Conservation (phyloP, 176 grass and related monocot species). For the Zoysia pacifica region DNA sequence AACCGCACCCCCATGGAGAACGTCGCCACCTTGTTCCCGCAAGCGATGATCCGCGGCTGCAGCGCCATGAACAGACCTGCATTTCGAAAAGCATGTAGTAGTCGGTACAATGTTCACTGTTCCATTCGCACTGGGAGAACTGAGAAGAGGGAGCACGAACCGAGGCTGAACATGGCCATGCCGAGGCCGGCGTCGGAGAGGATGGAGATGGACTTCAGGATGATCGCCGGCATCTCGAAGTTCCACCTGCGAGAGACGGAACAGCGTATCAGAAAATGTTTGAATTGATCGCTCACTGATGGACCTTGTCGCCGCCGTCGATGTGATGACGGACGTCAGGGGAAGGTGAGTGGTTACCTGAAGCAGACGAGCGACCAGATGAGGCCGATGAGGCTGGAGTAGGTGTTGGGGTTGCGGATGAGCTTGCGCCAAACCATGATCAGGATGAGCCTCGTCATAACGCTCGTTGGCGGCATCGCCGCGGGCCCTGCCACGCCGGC, state of each 20-base stretch:
- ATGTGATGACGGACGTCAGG: background rate
- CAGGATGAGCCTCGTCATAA: slow-evolving; percentile 93
- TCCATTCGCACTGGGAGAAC: background rate
- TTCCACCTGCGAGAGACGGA: slow-evolving; percentile 57
- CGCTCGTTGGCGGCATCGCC: slow-evolving; percentile 90
- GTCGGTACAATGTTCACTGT: slow-evolving; percentile 17
- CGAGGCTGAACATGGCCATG: slow-evolving; percentile 99
- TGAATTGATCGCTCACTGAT: background rate
- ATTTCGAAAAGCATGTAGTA: background rate
- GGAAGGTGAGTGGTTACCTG: slow-evolving; percentile 31
- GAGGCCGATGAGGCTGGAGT: slow-evolving; percentile 93
- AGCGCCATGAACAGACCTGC: slow-evolving; percentile 99
- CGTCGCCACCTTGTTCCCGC: slow-evolving; percentile 78
- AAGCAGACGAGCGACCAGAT: slow-evolving; percentile 96
- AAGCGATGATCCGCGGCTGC: slow-evolving; percentile 97
- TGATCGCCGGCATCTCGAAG: slow-evolving; percentile 87
- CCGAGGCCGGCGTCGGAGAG: slow-evolving; percentile 96
- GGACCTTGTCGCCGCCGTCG: background rate
- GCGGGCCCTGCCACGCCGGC: slow-evolving; percentile 17
- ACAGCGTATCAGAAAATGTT: background rate
- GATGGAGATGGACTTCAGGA: slow-evolving; percentile 89
- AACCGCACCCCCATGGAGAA: slow-evolving; percentile 95
- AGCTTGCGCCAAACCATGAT: slow-evolving; percentile 99
- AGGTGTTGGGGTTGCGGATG: slow-evolving; percentile 98
- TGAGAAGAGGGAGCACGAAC: slow-evolving; percentile 33